A percentile compares a stretch with the other conserved stretches of the same genome.
These are phyloP conservation scores for Epichloe sp. DNA, from an alignment of 2,329 filamentous ascomycete species.

Conservation along the genomic window DNA sequence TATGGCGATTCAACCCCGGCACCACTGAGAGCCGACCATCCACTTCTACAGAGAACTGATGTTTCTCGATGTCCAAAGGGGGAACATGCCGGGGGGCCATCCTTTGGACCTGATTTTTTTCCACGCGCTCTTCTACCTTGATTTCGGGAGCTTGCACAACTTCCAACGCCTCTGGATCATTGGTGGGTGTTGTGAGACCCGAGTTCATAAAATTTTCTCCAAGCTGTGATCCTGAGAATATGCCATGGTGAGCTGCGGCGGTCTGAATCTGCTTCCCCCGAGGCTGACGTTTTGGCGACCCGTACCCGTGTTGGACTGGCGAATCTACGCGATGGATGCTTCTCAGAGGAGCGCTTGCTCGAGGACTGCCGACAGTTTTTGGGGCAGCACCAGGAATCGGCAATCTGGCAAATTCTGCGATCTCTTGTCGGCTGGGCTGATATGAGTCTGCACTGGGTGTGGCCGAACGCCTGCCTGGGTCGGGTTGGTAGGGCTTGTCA, in stretches of 20 bases:
- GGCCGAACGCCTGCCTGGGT: slow-evolving; percentile 10
- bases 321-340: slow-evolving; percentile 13
- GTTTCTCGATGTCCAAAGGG: neutral
- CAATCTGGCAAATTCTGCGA: slow-evolving; percentile 22
- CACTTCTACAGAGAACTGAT: slow-evolving; percentile 2
- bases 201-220: slow-evolving; percentile 27
- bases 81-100: slow-evolving; percentile 1
- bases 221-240: slow-evolving; percentile 27
- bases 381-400: slow-evolving; percentile 20
- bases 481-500: slow-evolving; percentile 7
- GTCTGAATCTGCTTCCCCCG: neutral
- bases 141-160: slow-evolving; percentile 5
- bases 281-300: slow-evolving; percentile 10
- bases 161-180: slow-evolving; percentile 12
- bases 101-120: slow-evolving; percentile 1
- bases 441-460: slow-evolving; percentile 7
- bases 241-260: slow-evolving; percentile 8
- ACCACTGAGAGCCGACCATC: slow-evolving; percentile 19
- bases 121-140: slow-evolving; percentile 1
- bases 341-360: neutral
- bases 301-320: slow-evolving; percentile 4
- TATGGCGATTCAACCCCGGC: slow-evolving; percentile 12
- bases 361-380: slow-evolving; percentile 3
- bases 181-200: slow-evolving; percentile 23
- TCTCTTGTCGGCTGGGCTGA: slow-evolving; percentile 14